Base-by-base conservation (phyloP, 2,329 filamentous ascomycete species). In the Bipolaris cookei region DNA sequence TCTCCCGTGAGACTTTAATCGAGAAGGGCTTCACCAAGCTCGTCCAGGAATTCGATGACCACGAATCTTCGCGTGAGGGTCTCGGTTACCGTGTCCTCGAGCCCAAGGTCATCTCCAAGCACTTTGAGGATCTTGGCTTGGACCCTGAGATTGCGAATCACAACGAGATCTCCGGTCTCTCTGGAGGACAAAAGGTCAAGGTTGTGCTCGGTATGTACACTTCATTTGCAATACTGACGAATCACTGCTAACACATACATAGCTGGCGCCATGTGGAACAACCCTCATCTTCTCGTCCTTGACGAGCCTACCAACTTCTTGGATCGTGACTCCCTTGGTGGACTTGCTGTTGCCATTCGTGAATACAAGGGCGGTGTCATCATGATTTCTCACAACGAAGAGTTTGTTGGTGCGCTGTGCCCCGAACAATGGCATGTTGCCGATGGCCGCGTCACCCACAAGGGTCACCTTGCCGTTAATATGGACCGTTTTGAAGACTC, bases 231-330 rank as follows among this genome's bases (percentile, higher is more conserved):
- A 23, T n/a, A 34, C 10, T 45, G 3, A 20, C 35, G 25, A 32
- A 21, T 35, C n/a, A 38, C 21, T 25, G 43, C 64, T 68, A 62
- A 67, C 49, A 21, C 20, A 5, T 21, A 7, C 34, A 16, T 41
- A 64, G 92, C 92, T 4, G 92, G 91, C 73, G 92, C 92, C 69
- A 96, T 96, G 92, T 97, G 93, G 93, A 97, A 98, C 82, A 98
- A 98, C 83, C 95, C 95, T 0, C 95, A 99, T 82, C 81, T 99
- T 71, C 87, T 99, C 60, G 95, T 99, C 46, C 89, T 99, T 21
- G 95, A 99, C 84, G 94, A 99, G 81, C 95, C 95, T 56, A 98
- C 95, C 76, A 99, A 99, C 83, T 99, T 97, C 86, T 88, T 99
- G 83, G 95, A 99, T 75, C 92, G 95, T 69, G 95, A 99, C 80